Percentiles rank a stretch among this genome's conserved stretches.
Evolutionary conservation across 148 eudicot genomes (phyloP).

Genomic region (Rhododendron molle): DNA sequence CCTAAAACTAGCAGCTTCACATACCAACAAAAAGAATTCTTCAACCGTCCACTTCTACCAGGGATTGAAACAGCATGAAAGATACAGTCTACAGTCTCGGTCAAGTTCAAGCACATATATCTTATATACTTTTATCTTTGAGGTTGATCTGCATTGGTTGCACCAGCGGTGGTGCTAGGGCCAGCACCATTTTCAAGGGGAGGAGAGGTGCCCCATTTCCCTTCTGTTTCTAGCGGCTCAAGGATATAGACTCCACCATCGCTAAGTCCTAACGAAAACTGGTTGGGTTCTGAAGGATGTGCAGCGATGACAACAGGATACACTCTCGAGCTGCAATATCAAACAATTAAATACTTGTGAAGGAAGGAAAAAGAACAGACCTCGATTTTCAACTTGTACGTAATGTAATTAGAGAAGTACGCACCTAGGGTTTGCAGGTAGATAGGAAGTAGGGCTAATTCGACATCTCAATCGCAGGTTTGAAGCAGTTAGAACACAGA

Average conservation of each 20-base stretch:
- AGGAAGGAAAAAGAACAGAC: background rate
- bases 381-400: background rate
- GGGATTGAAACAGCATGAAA: slow-evolving; percentile 3
- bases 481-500: slow-evolving; percentile 74
- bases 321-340: slow-evolving; percentile 45
- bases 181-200: slow-evolving; percentile 72
- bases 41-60: background rate
- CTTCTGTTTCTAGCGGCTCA: slow-evolving; percentile 83
- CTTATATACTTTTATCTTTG: slow-evolving; percentile 34
- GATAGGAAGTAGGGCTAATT: slow-evolving; percentile 66
- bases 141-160: slow-evolving; percentile 47
- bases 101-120: background rate
- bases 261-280: slow-evolving; percentile 82
- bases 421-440: slow-evolving; percentile 69
- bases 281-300: slow-evolving; percentile 86
- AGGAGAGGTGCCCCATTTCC: slow-evolving; percentile 82
- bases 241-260: slow-evolving; percentile 83
- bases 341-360: background rate
- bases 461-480: slow-evolving; percentile 74
- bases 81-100: background rate
- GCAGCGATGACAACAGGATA: slow-evolving; percentile 84
- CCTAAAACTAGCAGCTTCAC: slow-evolving; percentile 32
- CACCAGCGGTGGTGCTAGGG: slow-evolving; percentile 42
- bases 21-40: background rate
- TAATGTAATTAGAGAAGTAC: slow-evolving; percentile 5